A percentile compares a stretch with the other conserved stretches of the same genome.
phyloP scores from a whole-genome alignment of 768 basidiomycete genomes.

The Leucogyrophana mollusca region DNA sequence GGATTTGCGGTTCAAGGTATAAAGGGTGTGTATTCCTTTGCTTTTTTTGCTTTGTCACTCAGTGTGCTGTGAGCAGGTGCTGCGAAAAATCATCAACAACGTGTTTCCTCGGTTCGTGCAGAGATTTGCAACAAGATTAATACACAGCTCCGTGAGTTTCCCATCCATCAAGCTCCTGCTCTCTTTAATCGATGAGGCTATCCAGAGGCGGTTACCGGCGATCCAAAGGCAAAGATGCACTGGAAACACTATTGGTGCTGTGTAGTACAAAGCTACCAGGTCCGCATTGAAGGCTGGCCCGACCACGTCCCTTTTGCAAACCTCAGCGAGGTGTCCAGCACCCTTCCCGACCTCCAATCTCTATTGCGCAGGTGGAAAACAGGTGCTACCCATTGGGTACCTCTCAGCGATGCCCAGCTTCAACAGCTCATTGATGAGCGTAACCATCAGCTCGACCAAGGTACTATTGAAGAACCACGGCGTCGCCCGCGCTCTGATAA shows the following conservation, averaged over 20 bases:
- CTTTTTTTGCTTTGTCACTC: neutral
- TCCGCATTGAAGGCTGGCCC: slow-evolving; percentile 4
- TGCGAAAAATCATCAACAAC: slow-evolving; percentile 2
- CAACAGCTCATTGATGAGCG: neutral
- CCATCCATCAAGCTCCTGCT: too few species aligned
- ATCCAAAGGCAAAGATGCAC: neutral
- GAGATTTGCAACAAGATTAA: slow-evolving; percentile 1
- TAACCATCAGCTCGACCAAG: neutral
- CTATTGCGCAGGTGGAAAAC: neutral
- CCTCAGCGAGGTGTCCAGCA: neutral
- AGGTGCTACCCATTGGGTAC: neutral
- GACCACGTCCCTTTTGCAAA: slow-evolving; percentile 1
- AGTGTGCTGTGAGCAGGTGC: neutral
- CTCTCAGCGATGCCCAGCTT: neutral
- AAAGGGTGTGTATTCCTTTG: slow-evolving; percentile 10
- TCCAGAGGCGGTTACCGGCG: neutral
- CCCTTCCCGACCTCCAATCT: neutral
- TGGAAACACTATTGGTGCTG: slow-evolving; percentile 2
- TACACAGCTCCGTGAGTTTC: neutral
- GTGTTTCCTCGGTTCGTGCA: neutral
- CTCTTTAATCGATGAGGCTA: neutral
- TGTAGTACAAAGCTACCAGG: neutral
- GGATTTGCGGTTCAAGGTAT: slow-evolving; percentile 10
- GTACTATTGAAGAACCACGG: neutral
- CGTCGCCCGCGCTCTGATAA: neutral